Evolutionary conservation across 441 rosid species (phyloP), one percentile per base, ranked within the genome.

Genomic region (Syzygium malaccense): DNA sequence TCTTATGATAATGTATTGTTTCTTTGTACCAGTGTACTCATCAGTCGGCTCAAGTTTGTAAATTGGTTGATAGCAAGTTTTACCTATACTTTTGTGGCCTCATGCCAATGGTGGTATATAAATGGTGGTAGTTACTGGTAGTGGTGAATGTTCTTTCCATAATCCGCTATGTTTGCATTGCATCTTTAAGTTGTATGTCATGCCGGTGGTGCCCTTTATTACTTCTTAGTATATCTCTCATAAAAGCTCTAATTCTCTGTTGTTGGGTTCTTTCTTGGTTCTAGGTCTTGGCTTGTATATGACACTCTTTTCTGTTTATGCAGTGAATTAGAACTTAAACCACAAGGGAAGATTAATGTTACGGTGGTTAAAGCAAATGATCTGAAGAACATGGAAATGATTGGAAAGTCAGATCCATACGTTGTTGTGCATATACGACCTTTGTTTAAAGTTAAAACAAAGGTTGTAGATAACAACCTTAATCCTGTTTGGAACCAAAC

Each of bases 351-450:
- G 92, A 95, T 96, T 88, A 87, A 89, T 9, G 95, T 95, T 89
- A 96, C 94, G 4, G 89, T 97, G 60, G 91, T 92, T 88, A 96
- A 93, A 92, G 99, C 97, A 85, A 98, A 91, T 89, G 95, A 93
- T 91, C 92, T 98, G 95, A 98, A 98, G 95, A 98, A 98, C 93
- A 95, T 94, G 98, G 99, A 98, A 92, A 89, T 98, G 98, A 94
- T 98, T 90, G 99, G 99, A 89, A 98, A 97, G 92, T 98, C 99
- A 17, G 99, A 98, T 94, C 99, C 99, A 33, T 98, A 98, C 28
- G 98, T 90, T 33, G 95, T 93, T 62, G 91, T 98, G 86, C 88
- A 95, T 88, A 91, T 96, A 87, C 95, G 98, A 68, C 99, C 99
- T 86, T 89, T 96, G 48, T 93, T 96, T 93, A 98, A 98, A 94